Evolutionary conservation across 805 yeast species (phyloP).

Genomic region (Metschnikowia shivogae): DNA sequence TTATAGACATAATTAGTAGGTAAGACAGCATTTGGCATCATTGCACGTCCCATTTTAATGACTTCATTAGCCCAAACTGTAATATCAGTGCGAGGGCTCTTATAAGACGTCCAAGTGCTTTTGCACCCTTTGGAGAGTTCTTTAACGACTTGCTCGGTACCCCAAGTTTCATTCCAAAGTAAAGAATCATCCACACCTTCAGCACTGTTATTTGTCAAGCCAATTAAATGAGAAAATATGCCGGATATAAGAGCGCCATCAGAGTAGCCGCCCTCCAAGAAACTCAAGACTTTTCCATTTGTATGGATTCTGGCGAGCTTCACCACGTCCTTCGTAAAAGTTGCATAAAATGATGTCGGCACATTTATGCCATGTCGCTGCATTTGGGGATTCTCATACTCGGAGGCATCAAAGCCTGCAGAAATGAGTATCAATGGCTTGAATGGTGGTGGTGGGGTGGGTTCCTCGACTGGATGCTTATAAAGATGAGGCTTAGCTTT

Average conservation of each 20-base stretch:
- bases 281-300: conserved; percentile 58
- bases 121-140: conserved; percentile 68
- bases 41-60: conserved; percentile 55
- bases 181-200: conserved; percentile 22
- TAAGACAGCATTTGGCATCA: conserved; percentile 51
- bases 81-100: conserved; percentile 47
- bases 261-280: conserved; percentile 84
- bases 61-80: conserved; percentile 64
- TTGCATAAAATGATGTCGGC: conserved; percentile 74
- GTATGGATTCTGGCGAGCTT: conserved; percentile 60
- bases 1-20: conserved; percentile 35
- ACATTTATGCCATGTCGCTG: conserved; percentile 79
- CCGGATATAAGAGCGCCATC: conserved; percentile 80
- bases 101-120: conserved; percentile 58
- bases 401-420: conserved; percentile 87
- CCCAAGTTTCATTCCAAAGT: conserved; percentile 64
- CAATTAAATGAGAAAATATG: conserved; percentile 72
- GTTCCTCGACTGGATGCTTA: conserved; percentile 25
- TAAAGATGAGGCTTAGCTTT: conserved; percentile 29
- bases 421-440: conserved; percentile 63
- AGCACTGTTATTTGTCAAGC: conserved; percentile 48
- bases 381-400: conserved; percentile 77
- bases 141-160: conserved; percentile 54
- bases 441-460: conserved; percentile 35
- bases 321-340: conserved; percentile 70